Evolutionary conservation across 768 basidiomycete genomes (phyloP).

Genomic region (Chalciporus piperatus): DNA sequence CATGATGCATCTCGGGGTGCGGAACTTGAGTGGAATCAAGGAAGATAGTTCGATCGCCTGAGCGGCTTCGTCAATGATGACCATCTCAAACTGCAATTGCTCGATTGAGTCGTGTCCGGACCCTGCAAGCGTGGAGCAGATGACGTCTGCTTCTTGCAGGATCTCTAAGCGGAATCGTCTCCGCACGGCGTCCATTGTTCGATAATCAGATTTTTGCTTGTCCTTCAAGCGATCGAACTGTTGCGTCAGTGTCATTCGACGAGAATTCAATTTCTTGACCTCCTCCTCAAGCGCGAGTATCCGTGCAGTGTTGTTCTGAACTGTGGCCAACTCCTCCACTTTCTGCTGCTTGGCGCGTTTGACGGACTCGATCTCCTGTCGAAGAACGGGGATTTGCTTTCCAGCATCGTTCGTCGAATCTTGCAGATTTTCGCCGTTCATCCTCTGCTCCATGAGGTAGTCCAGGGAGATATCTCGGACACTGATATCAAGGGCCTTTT

Average conservation of each 20-base stretch:
- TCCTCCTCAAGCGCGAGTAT: conserved; percentile 64
- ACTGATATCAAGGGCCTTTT: conserved; percentile 68
- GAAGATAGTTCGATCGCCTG: conserved; percentile 95
- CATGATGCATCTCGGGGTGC: conserved; percentile 80
- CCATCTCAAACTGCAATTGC: conserved; percentile 85
- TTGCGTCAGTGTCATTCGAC: conserved; percentile 60
- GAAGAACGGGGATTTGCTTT: conserved; percentile 56
- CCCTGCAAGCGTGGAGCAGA: conserved; percentile 92
- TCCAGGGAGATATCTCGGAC: conserved; percentile 89
- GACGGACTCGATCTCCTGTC: conserved; percentile 66
- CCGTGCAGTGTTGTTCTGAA: conserved; percentile 57
- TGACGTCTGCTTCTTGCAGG: conserved; percentile 86
- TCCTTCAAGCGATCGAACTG: conserved; percentile 78
- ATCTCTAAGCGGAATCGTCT: conserved; percentile 72
- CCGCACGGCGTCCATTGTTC: conserved; percentile 79
- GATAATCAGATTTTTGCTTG: conserved; percentile 73
- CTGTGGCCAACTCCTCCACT: conserved; percentile 52
- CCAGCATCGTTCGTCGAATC: conserved; percentile 49
- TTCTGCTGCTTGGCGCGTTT: conserved; percentile 60
- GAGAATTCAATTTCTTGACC: conserved; percentile 61
- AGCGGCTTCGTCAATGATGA: conserved; percentile 97
- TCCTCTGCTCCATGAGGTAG: conserved; percentile 74
- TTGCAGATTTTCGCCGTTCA: conserved; percentile 43
- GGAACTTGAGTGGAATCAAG: conserved; percentile 91
- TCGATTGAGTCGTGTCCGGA: conserved; percentile 87